These are phyloP conservation scores for Saccharomyces mikatae DNA, from an alignment of 805 yeast species.

Conservation along the genomic window DNA sequence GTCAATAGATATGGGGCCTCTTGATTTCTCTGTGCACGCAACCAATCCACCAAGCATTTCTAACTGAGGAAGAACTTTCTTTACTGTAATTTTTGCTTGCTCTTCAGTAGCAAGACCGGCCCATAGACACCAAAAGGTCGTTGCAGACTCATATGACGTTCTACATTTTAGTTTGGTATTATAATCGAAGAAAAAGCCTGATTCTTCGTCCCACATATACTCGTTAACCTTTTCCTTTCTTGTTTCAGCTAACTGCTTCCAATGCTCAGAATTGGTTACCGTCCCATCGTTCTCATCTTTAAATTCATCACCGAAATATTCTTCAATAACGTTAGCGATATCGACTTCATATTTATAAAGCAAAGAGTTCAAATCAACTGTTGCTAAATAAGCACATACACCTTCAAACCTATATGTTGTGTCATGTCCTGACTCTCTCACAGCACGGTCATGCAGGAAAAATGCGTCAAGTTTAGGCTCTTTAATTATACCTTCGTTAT, in stretches of 20 bases:
- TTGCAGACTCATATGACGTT: slow-evolving; percentile 72
- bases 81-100: slow-evolving; percentile 60
- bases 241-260: slow-evolving; percentile 50
- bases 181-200: slow-evolving; percentile 78
- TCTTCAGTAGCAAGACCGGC: slow-evolving; percentile 56
- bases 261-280: slow-evolving; percentile 42
- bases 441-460: slow-evolving; percentile 87
- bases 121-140: slow-evolving; percentile 91
- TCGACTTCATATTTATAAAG: slow-evolving; percentile 86
- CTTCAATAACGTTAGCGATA: slow-evolving; percentile 57
- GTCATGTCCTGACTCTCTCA: slow-evolving; percentile 94
- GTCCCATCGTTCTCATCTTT: slow-evolving; percentile 32
- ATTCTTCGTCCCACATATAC: slow-evolving; percentile 77
- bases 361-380: slow-evolving; percentile 80
- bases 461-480: slow-evolving; percentile 86
- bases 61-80: slow-evolving; percentile 52
- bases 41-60: slow-evolving; percentile 87
- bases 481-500: slow-evolving; percentile 54
- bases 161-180: slow-evolving; percentile 50
- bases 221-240: slow-evolving; percentile 52
- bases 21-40: slow-evolving; percentile 66
- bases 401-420: slow-evolving; percentile 88
- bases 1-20: slow-evolving; percentile 61
- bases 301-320: slow-evolving; percentile 45
- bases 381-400: slow-evolving; percentile 79